Evolutionary conservation across 306 rosid species (phyloP), one percentile per base, ranked within the genome.

Genomic region (Trichosanthes cucumerina): DNA sequence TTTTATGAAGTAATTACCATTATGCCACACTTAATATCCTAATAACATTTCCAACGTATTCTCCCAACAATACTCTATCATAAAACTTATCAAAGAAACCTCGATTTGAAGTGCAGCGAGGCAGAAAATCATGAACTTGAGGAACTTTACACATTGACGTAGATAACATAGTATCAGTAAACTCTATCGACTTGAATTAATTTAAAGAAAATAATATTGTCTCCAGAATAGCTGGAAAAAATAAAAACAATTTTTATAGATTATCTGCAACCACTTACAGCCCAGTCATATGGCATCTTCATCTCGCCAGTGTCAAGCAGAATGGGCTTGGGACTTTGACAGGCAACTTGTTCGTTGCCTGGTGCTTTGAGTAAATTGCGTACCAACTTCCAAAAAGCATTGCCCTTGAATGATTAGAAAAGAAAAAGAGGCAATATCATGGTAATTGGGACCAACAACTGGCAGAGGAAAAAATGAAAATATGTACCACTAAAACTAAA

Each of bases 251-350:
- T 28, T 16, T 12, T 1, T 13, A 5, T 15, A 64, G 43, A 64
- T 16, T 16, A 64, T 34, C 6, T 64, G 71, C 71, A 34, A 77
- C 46, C 71, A 90, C 97, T 85, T 89, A 94, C 98, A 74, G 98
- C 97, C 98, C 98, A 94, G 34, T 92, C 93, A 87, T 94, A 94
- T 11, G 98, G 97, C 81, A 53, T 53, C 81, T 87, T 88, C 98
- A 94, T 92, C 86, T 89, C 97, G 75, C 98, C 97, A 65, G 95
- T 88, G 86, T 94, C 98, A 66, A 94, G 96, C 84, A 94, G 84
- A 79, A 94, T 94, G 39, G 97, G 97, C 88, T 94, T 92, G 62
- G 98, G 96, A 39, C 28, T 83, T 49, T 94, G 98, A 84, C 97
- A 94, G 18, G 85, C 84, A 80, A 86, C 76, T 79, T 94, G 98